These are phyloP conservation scores for Chamaenerion angustifolium DNA, from an alignment of 345 rosid species.

Conservation along the genomic window DNA sequence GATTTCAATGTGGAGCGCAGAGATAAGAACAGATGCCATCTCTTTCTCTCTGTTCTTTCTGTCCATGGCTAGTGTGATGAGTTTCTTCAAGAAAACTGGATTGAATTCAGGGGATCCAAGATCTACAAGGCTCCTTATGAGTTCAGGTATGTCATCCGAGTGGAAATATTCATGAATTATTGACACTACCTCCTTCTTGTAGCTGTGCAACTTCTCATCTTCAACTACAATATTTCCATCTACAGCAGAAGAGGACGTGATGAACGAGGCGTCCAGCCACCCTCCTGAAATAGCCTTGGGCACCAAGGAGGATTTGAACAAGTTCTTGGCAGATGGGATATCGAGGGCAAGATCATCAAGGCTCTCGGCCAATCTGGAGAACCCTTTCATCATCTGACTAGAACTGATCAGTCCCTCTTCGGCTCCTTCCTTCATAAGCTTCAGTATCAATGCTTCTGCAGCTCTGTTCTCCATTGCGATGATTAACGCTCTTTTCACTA, in stretches of 20 bases:
- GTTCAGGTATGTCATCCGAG: slow-evolving; percentile 96
- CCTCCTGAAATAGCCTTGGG: slow-evolving; percentile 72
- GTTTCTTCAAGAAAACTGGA: slow-evolving; percentile 76
- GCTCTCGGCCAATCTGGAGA: slow-evolving; percentile 69
- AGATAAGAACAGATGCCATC: slow-evolving; percentile 93
- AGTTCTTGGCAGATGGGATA: slow-evolving; percentile 64
- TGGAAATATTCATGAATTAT: slow-evolving; percentile 93
- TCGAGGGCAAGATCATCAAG: slow-evolving; percentile 96
- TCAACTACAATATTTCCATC: slow-evolving; percentile 27
- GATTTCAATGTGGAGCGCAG: slow-evolving; percentile 89
- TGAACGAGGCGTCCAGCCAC: slow-evolving; percentile 71
- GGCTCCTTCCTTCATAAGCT: slow-evolving; percentile 77
- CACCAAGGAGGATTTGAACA: slow-evolving; percentile 42
- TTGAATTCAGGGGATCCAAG: slow-evolving; percentile 57
- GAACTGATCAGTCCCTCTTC: slow-evolving; percentile 92
- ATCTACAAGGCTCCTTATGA: slow-evolving; percentile 79
- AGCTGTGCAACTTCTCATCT: slow-evolving; percentile 40
- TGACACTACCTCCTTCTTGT: slow-evolving; percentile 63
- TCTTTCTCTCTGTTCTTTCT: slow-evolving; percentile 98
- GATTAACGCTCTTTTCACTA: slow-evolving; percentile 89
- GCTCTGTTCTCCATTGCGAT: slow-evolving; percentile 69
- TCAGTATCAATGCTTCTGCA: slow-evolving; percentile 51
- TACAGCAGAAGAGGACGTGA: slow-evolving; percentile 21
- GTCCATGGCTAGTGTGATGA: slow-evolving; percentile 89
- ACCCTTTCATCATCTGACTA: slow-evolving; percentile 92